Base-by-base conservation (phyloP, 371 early-diverging fungal species). In the Blyttiomyces sp. region DNA sequence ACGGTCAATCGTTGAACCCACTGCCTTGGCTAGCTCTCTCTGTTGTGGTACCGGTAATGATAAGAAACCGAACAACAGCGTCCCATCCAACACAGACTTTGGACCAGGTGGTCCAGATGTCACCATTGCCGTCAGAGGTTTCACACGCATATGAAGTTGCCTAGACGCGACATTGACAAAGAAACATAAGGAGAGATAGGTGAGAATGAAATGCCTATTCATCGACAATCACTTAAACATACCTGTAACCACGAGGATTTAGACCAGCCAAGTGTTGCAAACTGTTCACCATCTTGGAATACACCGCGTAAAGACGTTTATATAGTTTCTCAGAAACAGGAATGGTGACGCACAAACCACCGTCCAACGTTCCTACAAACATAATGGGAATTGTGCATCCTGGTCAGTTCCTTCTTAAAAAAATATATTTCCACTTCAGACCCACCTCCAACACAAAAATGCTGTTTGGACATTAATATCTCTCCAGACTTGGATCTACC, bases 281-380 rank as follows among this genome's bases (percentile, higher is more conserved):
- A 23, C 84, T 81, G 60, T 86, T 89, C 19, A 92, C 88, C 59
- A 97, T 75, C 31, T 87, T 86, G 31, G 89, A 84, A 56, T 86
- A 87, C 19, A 95, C 55, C 2, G 86, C 82, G 33, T 83, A 83
- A 13, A 93, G 61, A 21, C 97, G 86, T 70, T 93, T 94, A 73
- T 87, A 97, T 13, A 86, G 81, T 70, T 88, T 90, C 72, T 98
- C 98, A 0, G 91, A 80, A 24, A 95, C 82, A 17, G 96, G 92
- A 0, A 88, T 73, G n/a, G 92, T 71, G 48, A 85, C 75, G 2
- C 73, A 72, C 24, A 95, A 72, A 6, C 86, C 77, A 26, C 94
- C 95, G 62, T 88, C 88, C 55, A 83, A 50, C 0, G 86, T 83
- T 0, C 80, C 88, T 79, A 44, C 19, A n/a, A n/a, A n/a, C n/a